phyloP scores from a whole-genome alignment of 2,329 filamentous ascomycete species.

The Colletotrichum tropicale region DNA sequence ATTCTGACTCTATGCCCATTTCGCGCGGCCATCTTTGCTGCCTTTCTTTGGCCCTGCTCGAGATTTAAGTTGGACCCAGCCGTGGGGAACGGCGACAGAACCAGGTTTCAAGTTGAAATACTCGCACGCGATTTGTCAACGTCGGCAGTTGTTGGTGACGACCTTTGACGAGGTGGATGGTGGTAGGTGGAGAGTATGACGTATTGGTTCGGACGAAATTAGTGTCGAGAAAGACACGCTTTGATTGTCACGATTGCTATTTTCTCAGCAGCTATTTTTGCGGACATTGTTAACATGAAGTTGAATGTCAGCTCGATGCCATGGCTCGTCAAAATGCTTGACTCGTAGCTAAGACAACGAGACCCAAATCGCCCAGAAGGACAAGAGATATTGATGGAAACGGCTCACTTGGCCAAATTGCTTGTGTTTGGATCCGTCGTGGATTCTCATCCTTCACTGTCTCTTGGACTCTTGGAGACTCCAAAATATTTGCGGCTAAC shows the following conservation, averaged over 20 bases:
- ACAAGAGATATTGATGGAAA: neutral
- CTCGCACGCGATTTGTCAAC: constrained; percentile 19
- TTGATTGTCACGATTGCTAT: neutral
- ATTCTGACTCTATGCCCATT: neutral
- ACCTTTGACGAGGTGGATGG: neutral
- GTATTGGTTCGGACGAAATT: neutral
- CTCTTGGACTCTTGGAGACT: neutral
- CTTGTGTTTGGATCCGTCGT: neutral
- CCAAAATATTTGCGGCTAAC: neutral
- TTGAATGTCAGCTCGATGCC: neutral
- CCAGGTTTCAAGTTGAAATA: constrained; percentile 19
- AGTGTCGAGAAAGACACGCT: neutral
- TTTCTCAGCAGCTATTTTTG: neutral
- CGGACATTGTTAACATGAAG: neutral
- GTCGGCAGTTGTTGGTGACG: constrained; percentile 16
- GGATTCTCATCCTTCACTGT: neutral
- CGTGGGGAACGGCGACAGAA: constrained; percentile 14
- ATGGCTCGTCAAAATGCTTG: constrained; percentile 1
- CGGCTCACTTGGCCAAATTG: constrained; percentile 2
- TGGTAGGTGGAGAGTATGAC: constrained; percentile 10
- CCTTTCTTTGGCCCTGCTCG: neutral
- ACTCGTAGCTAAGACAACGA: neutral
- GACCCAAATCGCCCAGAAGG: neutral
- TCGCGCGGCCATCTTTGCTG: neutral
- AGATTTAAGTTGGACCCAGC: constrained; percentile 8